Evolutionary conservation across 1,284 basidiomycete species (phyloP).

Genomic region (Trametes versicolor): DNA sequence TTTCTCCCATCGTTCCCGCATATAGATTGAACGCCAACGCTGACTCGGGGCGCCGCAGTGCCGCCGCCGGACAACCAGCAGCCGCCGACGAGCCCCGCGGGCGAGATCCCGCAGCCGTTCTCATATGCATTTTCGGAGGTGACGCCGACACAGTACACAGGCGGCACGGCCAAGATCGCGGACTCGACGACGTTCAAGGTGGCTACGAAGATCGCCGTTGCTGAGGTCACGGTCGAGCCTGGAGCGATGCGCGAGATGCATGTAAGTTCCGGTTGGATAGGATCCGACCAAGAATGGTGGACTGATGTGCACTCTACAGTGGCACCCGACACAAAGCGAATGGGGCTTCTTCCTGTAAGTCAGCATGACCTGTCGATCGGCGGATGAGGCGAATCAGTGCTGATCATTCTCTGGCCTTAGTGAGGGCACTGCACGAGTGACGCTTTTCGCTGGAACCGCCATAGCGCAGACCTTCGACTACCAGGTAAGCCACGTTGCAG

Average conservation of each 20-base stretch:
- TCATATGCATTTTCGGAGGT: slow-evolving; percentile 62
- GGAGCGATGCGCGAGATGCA: slow-evolving; percentile 57
- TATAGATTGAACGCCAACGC: neutral
- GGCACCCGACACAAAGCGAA: slow-evolving; percentile 76
- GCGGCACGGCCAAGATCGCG: slow-evolving; percentile 70
- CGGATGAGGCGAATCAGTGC: neutral
- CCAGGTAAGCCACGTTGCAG: no score
- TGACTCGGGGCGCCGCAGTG: slow-evolving; percentile 36
- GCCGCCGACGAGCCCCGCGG: slow-evolving; percentile 58
- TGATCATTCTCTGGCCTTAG: slow-evolving; percentile 41
- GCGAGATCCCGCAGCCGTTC: slow-evolving; percentile 59
- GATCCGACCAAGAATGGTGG: no score
- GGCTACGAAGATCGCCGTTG: slow-evolving; percentile 67
- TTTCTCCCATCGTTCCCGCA: slow-evolving; percentile 37
- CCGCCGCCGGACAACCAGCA: slow-evolving; percentile 50
- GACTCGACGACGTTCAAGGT: slow-evolving; percentile 61
- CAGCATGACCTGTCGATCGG: neutral
- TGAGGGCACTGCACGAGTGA: slow-evolving; percentile 65
- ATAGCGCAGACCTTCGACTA: slow-evolving; percentile 76
- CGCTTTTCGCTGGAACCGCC: slow-evolving; percentile 67
- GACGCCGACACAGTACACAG: slow-evolving; percentile 56
- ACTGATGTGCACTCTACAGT: slow-evolving; percentile 50
- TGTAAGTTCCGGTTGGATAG: no score
- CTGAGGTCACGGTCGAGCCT: slow-evolving; percentile 71
- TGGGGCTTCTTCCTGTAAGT: slow-evolving; percentile 48